Evolutionary conservation across 1,139 yeast genomes (phyloP), one percentile per base, ranked within the genome.

Genomic region (Pichia sp.): DNA sequence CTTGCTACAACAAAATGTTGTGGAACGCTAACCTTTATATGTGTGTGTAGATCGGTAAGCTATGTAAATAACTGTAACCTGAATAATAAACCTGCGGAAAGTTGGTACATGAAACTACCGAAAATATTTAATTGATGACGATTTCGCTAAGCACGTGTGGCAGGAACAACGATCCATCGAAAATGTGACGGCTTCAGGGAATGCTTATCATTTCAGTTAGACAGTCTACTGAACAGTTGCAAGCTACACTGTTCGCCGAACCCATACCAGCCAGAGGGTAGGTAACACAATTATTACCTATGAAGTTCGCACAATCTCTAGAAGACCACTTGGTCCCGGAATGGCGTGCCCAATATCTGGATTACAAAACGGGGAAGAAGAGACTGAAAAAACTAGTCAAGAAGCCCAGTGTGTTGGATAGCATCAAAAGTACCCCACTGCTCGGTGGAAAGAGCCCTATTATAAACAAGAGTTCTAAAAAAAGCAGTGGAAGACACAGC

Each of bases 301-400:
- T 83, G 88, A 82, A 82, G 70, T 82, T 82, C 64, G 85, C 80
- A 11, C 85, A 80, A 59, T 78, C 84, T 40, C 70, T 83, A 55
- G 77, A 73, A 57, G 84, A 80, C 49, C 80, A 81, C 34, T 70
- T 81, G 59, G 88, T 88, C 6, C 96, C 96, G 1, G 97, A 90
- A 68, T 90, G 97, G 97, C 77, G 82, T 62, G 82, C 81, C 57
- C 90, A 86, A 67, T 90, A 90, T 64, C 74, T 90, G 44, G 84
- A 89, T 69, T 90, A 90, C 67, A 85, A 85, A 66, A 72, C 72
- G 30, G 87, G 87, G 19, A 83, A 83, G 69, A 81, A 81, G 70
- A 75, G 75, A 62, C 73, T 84, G 46, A 81, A 81, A 65, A 75
- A 75, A 59, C 64, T 79, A n/a, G 60, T 60, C 7, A 68, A 67